These are phyloP conservation scores for Astrothelium subdiscretum DNA, from an alignment of 495 filamentous ascomycete species.

Conservation along the genomic window DNA sequence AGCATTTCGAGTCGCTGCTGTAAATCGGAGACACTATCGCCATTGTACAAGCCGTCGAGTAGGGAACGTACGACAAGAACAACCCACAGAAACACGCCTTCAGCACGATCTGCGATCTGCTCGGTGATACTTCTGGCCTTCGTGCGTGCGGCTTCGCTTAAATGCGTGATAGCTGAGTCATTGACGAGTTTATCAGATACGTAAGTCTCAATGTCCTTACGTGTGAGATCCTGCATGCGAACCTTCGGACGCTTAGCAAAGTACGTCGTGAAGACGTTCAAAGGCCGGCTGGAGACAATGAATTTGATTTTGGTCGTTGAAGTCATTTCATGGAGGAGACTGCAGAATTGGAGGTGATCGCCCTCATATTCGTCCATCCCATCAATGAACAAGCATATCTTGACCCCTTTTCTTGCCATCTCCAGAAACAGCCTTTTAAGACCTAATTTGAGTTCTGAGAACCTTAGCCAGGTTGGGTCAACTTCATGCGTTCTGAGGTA, in stretches of 20 bases:
- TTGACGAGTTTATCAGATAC: not conserved
- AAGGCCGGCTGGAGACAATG: not conserved
- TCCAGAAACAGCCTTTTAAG: not conserved
- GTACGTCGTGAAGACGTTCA: not conserved
- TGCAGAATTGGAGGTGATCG: not conserved
- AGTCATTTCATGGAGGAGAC: not conserved
- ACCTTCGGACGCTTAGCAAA: not conserved
- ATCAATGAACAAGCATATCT: not conserved
- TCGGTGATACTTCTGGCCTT: not conserved
- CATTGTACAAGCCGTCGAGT: not conserved
- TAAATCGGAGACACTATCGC: not conserved
- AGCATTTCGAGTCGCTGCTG: not conserved
- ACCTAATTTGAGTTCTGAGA: not conserved
- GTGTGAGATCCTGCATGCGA: not conserved
- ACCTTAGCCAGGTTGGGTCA: not conserved
- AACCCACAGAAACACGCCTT: constrained; percentile 6
- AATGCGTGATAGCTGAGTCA: not conserved
- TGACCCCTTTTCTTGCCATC: not conserved
- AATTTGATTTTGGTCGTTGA: not conserved
- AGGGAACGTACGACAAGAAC: not conserved
- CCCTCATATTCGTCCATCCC: not conserved
- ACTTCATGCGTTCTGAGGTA: not conserved
- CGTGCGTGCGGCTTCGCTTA: not conserved
- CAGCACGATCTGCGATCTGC: not conserved
- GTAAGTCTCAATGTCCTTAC: not conserved